Evolutionary conservation across 768 basidiomycete genomes (phyloP), one percentile per base, ranked within the genome.

Genomic region (Holtermannia corniformis): DNA sequence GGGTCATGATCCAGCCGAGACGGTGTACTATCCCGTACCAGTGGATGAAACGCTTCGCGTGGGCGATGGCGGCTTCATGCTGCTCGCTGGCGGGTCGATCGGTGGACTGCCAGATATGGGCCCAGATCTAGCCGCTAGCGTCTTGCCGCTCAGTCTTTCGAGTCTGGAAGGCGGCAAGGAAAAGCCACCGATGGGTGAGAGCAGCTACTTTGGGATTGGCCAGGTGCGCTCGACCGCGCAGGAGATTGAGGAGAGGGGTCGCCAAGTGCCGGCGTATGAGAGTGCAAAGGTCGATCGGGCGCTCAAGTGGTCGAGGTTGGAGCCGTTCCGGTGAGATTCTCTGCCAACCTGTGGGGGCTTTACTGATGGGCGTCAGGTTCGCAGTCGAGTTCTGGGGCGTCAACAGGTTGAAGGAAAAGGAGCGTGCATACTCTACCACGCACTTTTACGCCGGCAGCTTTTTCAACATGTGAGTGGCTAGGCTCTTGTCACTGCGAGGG

Each of bases 301-400:
- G 32, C 7, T 37, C 10, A 7, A 56, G 41, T 75, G 70, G 70
- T 67, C 72, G 0, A 57, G 57, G 19, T 65, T 62, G 43, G 72
- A 76, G 43, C 91, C 91, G 0, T 86, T 78, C 72, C 80, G 90
- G 20, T 88, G 42, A 13, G 51, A 49, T 22, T 21, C 40, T 3
- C 5, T 49, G 7, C 4, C 3, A 40, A 23, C 4, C 5, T 26
- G 13, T 3, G 43, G 23, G 19, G 45, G 1, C 19, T 26, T n/a
- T 32, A 37, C 12, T 50, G n/a, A 58, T 51, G 21, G 41, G 37
- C 16, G 24, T 16, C 41, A 57, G 60, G 44, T 72, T 93, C 65
- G 80, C 81, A 7, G 86, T 89, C 48, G 90, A 93, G 71, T 93
- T 93, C 67, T 92, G 86, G 84, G 84, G 85, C 62, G 78, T 89